Percentiles rank a stretch among this genome's conserved stretches.
phyloP scores from a whole-genome alignment of 495 filamentous ascomycete genomes.

The Parmelia sp. region DNA sequence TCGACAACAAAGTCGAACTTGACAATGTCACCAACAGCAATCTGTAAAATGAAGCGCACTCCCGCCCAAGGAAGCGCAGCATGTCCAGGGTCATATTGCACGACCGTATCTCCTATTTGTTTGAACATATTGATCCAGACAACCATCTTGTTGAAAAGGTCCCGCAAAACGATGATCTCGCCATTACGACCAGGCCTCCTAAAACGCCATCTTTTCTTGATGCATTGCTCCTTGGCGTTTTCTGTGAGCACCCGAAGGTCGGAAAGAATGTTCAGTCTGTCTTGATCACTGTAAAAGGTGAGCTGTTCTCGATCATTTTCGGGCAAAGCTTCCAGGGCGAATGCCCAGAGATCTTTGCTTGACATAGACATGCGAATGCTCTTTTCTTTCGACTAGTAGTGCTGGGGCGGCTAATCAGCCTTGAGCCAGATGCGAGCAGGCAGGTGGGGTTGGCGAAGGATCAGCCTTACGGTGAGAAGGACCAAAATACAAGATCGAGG shows the following conservation, averaged over 20 bases:
- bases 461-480: neutral
- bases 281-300: neutral
- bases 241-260: neutral
- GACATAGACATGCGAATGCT: neutral
- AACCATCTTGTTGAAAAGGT: slow-evolving; percentile 1
- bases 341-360: slow-evolving; percentile 3
- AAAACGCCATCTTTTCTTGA: neutral
- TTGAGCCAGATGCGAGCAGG: neutral
- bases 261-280: neutral
- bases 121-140: slow-evolving; percentile 5
- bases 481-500: neutral
- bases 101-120: slow-evolving; percentile 33
- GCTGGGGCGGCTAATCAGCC: neutral
- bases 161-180: neutral
- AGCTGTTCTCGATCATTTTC: neutral
- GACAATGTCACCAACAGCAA: slow-evolving; percentile 21
- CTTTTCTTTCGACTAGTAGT: neutral
- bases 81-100: slow-evolving; percentile 38
- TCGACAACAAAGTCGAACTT: slow-evolving; percentile 19
- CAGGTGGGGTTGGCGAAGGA: neutral
- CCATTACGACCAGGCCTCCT: neutral
- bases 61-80: slow-evolving; percentile 42
- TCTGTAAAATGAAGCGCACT: slow-evolving; percentile 37
- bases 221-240: neutral
- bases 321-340: neutral